These are phyloP conservation scores for Melanogaster broomeanus DNA, from an alignment of 768 basidiomycete species.

Conservation along the genomic window DNA sequence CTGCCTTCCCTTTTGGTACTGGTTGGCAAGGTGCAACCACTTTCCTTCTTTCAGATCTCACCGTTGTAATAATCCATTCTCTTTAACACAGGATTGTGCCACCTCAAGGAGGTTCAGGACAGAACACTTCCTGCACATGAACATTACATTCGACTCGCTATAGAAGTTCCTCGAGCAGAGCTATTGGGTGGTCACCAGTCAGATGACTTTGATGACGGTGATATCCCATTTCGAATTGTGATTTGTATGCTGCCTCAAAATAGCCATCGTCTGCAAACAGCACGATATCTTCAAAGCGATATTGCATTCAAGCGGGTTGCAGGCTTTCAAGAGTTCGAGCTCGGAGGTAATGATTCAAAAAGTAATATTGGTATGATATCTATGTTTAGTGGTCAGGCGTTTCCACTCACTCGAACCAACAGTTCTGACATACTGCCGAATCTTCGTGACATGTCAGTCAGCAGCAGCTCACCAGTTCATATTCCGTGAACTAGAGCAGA, in stretches of 20 bases:
- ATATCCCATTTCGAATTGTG: conserved; percentile 15
- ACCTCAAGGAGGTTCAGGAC: not conserved
- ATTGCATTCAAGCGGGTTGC: conserved; percentile 29
- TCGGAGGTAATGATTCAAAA: conserved; percentile 18
- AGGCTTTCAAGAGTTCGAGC: conserved; percentile 32
- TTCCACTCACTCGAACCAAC: not conserved
- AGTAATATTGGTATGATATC: conserved; percentile 18
- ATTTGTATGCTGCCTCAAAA: conserved; percentile 25
- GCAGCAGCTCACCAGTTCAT: conserved; percentile 21
- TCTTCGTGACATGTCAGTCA: conserved; percentile 18
- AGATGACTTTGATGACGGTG: not conserved
- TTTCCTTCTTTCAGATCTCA: not conserved
- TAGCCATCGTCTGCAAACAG: conserved; percentile 15
- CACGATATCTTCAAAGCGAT: conserved; percentile 28
- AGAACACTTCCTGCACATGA: not conserved
- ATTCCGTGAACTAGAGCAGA: conserved; percentile 18
- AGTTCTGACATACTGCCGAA: conserved; percentile 23
- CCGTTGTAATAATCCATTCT: too few relatives aligned
- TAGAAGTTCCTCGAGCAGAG: not conserved
- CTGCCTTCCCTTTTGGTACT: not conserved
- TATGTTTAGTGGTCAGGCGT: not conserved
- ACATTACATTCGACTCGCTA: not conserved
- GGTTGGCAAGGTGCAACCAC: not conserved
- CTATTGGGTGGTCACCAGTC: not conserved
- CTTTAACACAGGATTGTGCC: not conserved